phyloP scores from a whole-genome alignment of 345 rosid genomes.

The Kandelia obovata region DNA sequence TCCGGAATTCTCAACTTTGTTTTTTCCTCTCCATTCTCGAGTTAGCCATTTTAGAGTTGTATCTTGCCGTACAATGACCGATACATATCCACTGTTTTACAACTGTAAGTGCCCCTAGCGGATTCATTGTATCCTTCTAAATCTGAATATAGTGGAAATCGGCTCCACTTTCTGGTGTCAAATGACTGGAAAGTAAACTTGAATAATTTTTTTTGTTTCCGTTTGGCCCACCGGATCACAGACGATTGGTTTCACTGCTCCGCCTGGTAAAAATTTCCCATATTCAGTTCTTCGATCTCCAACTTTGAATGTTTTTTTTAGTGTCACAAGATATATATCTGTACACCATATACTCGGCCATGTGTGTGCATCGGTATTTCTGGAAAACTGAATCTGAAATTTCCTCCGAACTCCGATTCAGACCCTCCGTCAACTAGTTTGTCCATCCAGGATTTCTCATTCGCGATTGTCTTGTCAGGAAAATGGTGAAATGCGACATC shows the following conservation, averaged over 20 bases:
- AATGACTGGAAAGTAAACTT: slow-evolving; percentile 28
- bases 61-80: slow-evolving; percentile 5
- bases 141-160: slow-evolving; percentile 28
- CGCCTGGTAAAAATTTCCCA: no score
- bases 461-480: neutral
- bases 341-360: neutral
- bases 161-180: slow-evolving; percentile 26
- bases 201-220: slow-evolving; percentile 1
- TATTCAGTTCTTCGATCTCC: neutral
- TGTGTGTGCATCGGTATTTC: neutral
- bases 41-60: neutral
- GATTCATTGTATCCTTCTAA: neutral
- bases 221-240: slow-evolving; percentile 23
- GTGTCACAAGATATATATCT: neutral
- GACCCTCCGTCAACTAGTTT: neutral
- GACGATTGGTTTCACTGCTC: neutral
- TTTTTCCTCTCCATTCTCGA: neutral
- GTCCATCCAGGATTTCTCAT: neutral
- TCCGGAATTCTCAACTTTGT: neutral
- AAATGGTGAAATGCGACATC: neutral
- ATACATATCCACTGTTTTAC: neutral
- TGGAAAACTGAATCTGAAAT: neutral
- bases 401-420: neutral
- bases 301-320: neutral
- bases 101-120: neutral